phyloP scores from a whole-genome alignment of 768 basidiomycete genomes.

The Calocera viscosa region DNA sequence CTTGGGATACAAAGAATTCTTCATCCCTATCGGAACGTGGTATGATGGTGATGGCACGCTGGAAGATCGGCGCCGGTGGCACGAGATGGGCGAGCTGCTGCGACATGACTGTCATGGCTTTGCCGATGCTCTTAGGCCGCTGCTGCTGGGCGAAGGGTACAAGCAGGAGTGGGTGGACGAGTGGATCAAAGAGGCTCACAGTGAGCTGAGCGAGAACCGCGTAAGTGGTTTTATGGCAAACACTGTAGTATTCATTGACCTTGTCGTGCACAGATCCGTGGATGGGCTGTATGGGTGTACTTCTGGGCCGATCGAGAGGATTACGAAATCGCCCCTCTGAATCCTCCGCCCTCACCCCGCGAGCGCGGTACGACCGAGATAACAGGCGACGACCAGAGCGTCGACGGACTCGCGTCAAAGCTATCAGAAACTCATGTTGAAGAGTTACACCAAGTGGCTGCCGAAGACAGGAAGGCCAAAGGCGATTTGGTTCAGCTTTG shows the following conservation, averaged over 20 bases:
- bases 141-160: not conserved
- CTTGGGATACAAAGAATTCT: not conserved
- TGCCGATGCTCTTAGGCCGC: not conserved
- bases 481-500: not conserved
- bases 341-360: not conserved
- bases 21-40: conserved; percentile 1
- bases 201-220: not conserved
- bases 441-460: not conserved
- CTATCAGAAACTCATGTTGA: not conserved
- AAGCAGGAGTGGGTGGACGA: conserved; percentile 7
- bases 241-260: not conserved
- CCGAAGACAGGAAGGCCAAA: not conserved
- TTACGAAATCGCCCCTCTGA: not conserved
- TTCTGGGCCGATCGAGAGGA: conserved; percentile 7
- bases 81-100: conserved; percentile 1
- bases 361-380: not conserved
- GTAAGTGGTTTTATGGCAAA: not conserved
- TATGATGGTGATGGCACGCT: not conserved
- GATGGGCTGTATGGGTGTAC: conserved; percentile 3
- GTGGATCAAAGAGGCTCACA: not conserved
- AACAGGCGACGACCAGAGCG: not conserved
- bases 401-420: not conserved
- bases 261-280: not conserved
- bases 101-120: not conserved
- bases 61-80: not conserved